Percentiles rank a stretch among this genome's conserved stretches.
Conservation (phyloP, 2,329 filamentous ascomycete species). For the Hymenoscyphus repandus region DNA sequence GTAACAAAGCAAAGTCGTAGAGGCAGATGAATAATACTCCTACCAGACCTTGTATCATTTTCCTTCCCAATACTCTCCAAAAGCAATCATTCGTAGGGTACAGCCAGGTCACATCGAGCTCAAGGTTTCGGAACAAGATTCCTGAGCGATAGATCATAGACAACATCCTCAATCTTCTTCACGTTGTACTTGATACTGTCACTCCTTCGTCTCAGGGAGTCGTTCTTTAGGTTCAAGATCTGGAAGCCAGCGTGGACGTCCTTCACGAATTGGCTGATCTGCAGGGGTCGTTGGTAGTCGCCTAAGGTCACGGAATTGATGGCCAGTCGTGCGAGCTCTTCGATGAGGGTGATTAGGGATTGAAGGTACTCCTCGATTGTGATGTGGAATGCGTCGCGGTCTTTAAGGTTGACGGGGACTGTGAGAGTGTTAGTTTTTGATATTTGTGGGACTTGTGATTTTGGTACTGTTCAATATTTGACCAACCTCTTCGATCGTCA, state of each 20-base stretch:
- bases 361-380: conserved; percentile 97
- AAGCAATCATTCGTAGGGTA: no score
- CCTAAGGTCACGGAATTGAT: conserved; percentile 92
- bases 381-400: conserved; percentile 85
- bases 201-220: conserved; percentile 77
- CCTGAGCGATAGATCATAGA: conserved; percentile 87
- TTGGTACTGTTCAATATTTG: conserved; percentile 59
- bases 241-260: conserved; percentile 95
- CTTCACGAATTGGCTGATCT: conserved; percentile 90
- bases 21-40: no score
- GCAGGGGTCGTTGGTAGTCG: conserved; percentile 78
- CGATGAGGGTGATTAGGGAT: conserved; percentile 77
- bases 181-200: conserved; percentile 96
- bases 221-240: conserved; percentile 95
- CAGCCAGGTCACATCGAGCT: not conserved
- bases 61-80: no score
- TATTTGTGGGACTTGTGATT: not conserved
- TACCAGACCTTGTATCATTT: no score
- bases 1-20: no score
- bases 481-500: conserved; percentile 86
- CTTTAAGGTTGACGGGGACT: conserved; percentile 91
- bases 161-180: conserved; percentile 97
- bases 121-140: conserved; percentile 59
- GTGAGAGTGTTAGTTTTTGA: not conserved
- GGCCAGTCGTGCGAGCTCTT: conserved; percentile 84